Evolutionary conservation across 208 protist species (phyloP).

Genomic region (Trichomonas tenax): DNA sequence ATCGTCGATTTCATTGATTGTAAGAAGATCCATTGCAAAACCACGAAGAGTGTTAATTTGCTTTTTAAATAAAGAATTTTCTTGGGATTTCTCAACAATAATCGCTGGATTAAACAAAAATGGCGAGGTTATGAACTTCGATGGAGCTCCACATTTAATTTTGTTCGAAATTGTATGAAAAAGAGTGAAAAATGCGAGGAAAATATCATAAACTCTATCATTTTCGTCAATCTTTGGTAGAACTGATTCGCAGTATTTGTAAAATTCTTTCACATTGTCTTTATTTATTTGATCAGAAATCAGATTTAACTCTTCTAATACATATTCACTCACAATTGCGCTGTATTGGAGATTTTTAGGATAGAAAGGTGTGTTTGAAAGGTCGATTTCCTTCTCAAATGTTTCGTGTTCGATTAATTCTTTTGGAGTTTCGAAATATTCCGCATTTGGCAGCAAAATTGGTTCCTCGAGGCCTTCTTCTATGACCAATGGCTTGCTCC

Average conservation of each 20-base stretch:
- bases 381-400: not conserved
- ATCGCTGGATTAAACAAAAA: not conserved
- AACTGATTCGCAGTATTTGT: not conserved
- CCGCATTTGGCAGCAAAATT: not conserved
- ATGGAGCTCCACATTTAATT: not conserved
- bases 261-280: not conserved
- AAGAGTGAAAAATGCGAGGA: not conserved
- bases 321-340: not conserved
- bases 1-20: not conserved
- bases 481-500: not conserved
- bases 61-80: not conserved
- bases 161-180: not conserved
- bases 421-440: not conserved
- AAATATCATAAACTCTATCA: not conserved
- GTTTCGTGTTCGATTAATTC: not conserved
- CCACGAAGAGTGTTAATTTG: not conserved
- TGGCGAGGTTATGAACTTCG: not conserved
- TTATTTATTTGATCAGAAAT: not conserved
- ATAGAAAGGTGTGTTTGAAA: not conserved
- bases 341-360: not conserved
- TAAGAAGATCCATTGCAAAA: not conserved
- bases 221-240: not conserved
- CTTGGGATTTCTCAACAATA: not conserved
- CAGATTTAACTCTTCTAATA: not conserved
- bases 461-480: not conserved